phyloP scores from a whole-genome alignment of 257 asterid species.

The Jasminum sambac region DNA sequence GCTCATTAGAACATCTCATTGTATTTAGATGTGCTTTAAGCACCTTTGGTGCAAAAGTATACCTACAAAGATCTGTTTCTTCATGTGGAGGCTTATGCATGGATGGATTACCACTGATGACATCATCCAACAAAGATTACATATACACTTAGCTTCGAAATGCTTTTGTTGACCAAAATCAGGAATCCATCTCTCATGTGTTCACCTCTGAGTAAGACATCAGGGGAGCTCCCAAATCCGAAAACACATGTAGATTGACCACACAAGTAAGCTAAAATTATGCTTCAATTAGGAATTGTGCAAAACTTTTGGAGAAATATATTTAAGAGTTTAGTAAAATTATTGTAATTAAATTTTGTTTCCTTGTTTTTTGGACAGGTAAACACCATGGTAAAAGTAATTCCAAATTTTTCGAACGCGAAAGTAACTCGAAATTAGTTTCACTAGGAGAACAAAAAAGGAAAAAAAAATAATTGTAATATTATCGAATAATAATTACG shows the following conservation, averaged over 20 bases:
- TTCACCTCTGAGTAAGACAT: no score
- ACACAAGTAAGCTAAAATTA: neutral
- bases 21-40: no score
- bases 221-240: neutral
- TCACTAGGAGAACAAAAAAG: neutral
- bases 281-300: neutral
- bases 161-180: no score
- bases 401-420: no score
- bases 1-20: no score
- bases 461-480: neutral
- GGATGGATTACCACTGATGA: no score
- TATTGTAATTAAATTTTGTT: neutral
- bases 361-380: neutral
- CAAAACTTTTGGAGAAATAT: neutral
- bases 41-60: no score
- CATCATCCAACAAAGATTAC: no score
- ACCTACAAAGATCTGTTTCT: no score
- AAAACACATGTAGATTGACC: neutral
- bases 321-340: neutral
- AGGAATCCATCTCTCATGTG: no score
- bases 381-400: neutral
- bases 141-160: no score
- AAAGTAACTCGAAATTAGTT: neutral
- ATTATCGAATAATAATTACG: neutral
- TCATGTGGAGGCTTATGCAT: no score